Percentiles rank a stretch among this genome's conserved stretches.
Conservation (phyloP, 139 green algal genomes). For the Coelastrella sp. region DNA sequence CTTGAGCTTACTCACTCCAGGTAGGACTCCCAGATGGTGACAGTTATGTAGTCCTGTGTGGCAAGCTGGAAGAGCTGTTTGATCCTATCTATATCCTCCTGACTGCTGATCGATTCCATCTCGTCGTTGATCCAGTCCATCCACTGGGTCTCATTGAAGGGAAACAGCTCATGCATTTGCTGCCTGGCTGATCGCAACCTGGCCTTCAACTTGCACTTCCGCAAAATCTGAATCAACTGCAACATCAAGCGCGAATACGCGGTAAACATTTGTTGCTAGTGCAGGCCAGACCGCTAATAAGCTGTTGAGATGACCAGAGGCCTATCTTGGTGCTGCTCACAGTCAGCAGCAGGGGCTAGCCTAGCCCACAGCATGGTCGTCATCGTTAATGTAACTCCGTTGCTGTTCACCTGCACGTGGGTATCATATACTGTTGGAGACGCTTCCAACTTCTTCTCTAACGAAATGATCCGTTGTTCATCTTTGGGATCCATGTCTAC, state of each 20-base stretch:
- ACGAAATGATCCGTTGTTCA: slow-evolving; percentile 63
- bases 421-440: slow-evolving; percentile 77
- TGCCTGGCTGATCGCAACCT: slow-evolving; percentile 69
- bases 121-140: slow-evolving; percentile 88
- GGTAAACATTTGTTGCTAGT: background rate
- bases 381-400: too few species aligned
- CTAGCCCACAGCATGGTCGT: too few species aligned
- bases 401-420: slow-evolving; percentile 66
- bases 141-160: slow-evolving; percentile 84
- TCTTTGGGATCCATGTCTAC: slow-evolving; percentile 63
- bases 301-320: background rate
- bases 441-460: slow-evolving; percentile 72
- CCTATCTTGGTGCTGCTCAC: background rate
- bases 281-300: background rate
- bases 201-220: slow-evolving; percentile 64
- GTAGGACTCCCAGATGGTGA: slow-evolving; percentile 76
- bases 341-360: background rate
- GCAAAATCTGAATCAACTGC: slow-evolving; percentile 77
- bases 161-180: slow-evolving; percentile 76
- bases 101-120: slow-evolving; percentile 42
- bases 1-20: slow-evolving; percentile 49
- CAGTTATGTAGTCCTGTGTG: slow-evolving; percentile 82
- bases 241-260: background rate
- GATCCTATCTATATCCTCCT: slow-evolving; percentile 56
- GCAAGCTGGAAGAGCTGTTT: slow-evolving; percentile 64